Base-by-base conservation (phyloP, 768 basidiomycete genomes). In the Omphalotus guepiniiformis region DNA sequence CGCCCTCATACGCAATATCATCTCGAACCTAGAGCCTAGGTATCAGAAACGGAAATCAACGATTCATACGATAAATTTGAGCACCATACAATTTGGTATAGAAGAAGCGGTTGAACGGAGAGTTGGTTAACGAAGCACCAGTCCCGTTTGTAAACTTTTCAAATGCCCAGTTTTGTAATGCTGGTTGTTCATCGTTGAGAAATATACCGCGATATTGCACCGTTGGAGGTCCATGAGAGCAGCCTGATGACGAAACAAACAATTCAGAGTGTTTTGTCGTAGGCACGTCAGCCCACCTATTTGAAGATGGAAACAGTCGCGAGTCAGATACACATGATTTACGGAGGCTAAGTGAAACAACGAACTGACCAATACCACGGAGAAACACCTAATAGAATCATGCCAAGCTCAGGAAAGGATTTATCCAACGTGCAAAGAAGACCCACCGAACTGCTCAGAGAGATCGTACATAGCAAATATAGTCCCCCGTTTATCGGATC, bases 251-350 rank as follows among this genome's bases (percentile, higher is more conserved):
- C 1, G 70, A 53, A 11, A 79, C 73, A 52, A 74, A 79, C 21
- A 87, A 50, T 28, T 75, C 61, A 9, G 67, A 58, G 28, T 81
- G 73, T 26, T 69, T 65, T 13, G 73, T 74, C 1, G 74, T 70
- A 6, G 82, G 82, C n/a, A 85, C 85, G 59, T 88, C 85, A n/a
- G 84, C 82, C 85, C 85, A 88, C 79, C 79, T 83, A 63, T 34
- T 42, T 19, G 26, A 39, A 3, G 15, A 23, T 9, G 3, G 22
- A n/a, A 32, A 22, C 7, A 15, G 39, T 29, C 25, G 21, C 2
- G n/a, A n/a, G n/a, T n/a, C n/a, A 34, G 28, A 49, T n/a, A 18
- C 12, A 29, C 41, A 29, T 3, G n/a, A 5, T 19, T n/a, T 13
- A 15, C 43, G 18, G 4, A 6, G 28, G 13, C 6, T 16, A 29